phyloP scores from a whole-genome alignment of 192 early-diverging fungal species.

The Coemansia sp. region DNA sequence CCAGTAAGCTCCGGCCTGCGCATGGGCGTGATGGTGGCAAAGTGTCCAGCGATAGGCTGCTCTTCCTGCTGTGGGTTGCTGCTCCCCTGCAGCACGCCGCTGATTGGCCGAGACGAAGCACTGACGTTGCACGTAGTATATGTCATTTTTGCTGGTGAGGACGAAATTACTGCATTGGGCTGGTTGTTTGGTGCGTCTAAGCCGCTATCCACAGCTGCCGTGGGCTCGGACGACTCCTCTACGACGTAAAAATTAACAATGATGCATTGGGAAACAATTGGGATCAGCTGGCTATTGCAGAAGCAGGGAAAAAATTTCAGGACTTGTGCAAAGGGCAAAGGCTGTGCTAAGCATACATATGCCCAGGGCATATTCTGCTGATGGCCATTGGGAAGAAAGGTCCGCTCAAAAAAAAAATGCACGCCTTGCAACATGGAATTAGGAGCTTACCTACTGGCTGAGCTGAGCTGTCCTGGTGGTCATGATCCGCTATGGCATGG shows the following conservation, averaged over 20 bases:
- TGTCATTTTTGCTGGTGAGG: not conserved
- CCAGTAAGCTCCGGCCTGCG: not conserved
- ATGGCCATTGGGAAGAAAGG: no score
- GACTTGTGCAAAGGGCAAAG: no score
- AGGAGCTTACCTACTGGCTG: slow-evolving; percentile 8
- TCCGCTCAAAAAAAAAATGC: no score
- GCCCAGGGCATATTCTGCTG: no score
- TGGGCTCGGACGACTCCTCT: slow-evolving; percentile 2
- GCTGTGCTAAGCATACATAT: no score
- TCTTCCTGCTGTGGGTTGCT: not conserved
- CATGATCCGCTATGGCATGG: not conserved
- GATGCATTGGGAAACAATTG: not conserved
- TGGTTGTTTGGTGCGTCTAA: not conserved
- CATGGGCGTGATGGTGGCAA: slow-evolving; percentile 1
- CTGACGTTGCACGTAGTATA: not conserved
- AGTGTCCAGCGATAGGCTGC: not conserved
- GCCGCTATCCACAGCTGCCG: not conserved
- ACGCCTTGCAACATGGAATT: not conserved
- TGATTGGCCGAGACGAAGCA: slow-evolving; percentile 1
- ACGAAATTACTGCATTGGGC: slow-evolving; percentile 4
- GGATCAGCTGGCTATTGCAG: no score
- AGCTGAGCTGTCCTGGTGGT: slow-evolving; percentile 1
- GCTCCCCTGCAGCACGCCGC: not conserved
- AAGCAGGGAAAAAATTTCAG: no score
- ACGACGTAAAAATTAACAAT: not conserved